Conservation (phyloP, 2,329 filamentous ascomycete genomes). For the Phyllosticta citrichinensis region DNA sequence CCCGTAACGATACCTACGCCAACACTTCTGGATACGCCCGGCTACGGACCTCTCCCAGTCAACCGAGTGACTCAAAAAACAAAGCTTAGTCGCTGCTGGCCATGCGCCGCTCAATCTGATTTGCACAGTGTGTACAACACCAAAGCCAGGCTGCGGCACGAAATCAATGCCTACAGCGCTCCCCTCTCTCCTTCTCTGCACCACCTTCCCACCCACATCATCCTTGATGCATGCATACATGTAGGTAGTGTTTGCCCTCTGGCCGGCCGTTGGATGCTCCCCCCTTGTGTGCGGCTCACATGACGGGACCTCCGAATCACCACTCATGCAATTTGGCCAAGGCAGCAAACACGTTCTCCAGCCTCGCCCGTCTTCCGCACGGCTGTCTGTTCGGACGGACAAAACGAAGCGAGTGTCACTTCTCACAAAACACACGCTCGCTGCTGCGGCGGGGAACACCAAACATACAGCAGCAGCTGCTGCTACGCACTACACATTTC, state of each 20-base stretch:
- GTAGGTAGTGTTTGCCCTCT: not conserved
- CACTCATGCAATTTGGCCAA: not conserved
- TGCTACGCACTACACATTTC: no score
- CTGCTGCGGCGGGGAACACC: no score
- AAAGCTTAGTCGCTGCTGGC: not conserved
- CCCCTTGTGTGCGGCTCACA: not conserved
- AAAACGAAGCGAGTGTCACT: no score
- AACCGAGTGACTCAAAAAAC: not conserved
- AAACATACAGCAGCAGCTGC: no score
- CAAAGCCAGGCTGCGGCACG: not conserved
- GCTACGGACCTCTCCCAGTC: no score
- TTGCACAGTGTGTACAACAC: not conserved
- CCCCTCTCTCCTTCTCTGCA: not conserved
- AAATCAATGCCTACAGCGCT: not conserved
- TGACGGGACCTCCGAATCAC: not conserved
- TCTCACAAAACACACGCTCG: no score
- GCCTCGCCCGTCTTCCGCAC: not conserved
- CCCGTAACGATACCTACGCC: no score
- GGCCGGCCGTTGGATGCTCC: not conserved
- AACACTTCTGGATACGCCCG: no score
- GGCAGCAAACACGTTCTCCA: not conserved
- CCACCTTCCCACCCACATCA: not conserved
- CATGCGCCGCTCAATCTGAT: not conserved
- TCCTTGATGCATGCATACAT: not conserved
- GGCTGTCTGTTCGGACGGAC: no score